phyloP scores from a whole-genome alignment of 306 rosid species.

The Gastrolobium villosum region DNA sequence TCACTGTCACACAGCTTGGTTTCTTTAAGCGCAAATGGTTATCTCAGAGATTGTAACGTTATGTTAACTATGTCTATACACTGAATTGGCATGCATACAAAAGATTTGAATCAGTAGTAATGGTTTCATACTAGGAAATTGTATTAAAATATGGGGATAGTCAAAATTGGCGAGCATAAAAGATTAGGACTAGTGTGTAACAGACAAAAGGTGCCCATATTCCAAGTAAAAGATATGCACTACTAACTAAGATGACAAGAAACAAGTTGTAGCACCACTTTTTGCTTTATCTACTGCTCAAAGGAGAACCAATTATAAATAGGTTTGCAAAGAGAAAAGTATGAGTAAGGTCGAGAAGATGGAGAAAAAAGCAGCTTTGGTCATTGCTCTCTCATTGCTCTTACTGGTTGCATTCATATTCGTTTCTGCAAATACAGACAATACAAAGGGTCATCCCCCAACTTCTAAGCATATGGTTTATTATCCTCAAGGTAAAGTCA shows the following conservation, averaged over 20 bases:
- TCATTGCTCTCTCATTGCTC: conserved; percentile 47
- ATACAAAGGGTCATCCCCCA: conserved; percentile 1
- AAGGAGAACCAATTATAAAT: conserved; percentile 27
- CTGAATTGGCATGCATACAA: background rate
- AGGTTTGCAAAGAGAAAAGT: conserved; percentile 30
- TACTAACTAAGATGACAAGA: conserved; percentile 5
- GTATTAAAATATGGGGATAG: background rate
- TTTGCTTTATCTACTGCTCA: background rate
- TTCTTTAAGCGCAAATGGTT: background rate
- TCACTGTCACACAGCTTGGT: background rate
- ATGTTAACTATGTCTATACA: background rate
- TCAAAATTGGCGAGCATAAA: conserved; percentile 39
- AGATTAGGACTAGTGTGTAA: conserved; percentile 32
- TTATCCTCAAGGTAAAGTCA: conserved; percentile 48
- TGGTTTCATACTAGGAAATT: background rate
- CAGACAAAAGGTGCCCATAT: conserved; percentile 33
- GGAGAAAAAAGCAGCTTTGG: conserved; percentile 36
- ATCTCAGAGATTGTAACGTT: background rate
- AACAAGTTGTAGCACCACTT: conserved; percentile 14
- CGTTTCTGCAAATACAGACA: conserved; percentile 40
- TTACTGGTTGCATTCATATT: conserved; percentile 33
- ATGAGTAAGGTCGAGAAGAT: conserved; percentile 34
- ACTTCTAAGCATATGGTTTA: conserved; percentile 48
- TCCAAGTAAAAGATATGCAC: conserved; percentile 8
- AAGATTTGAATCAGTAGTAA: background rate